Percentiles rank a stretch among this genome's conserved stretches.
Evolutionary conservation across 768 basidiomycete genomes (phyloP).

Genomic region (Calocera viscosa): DNA sequence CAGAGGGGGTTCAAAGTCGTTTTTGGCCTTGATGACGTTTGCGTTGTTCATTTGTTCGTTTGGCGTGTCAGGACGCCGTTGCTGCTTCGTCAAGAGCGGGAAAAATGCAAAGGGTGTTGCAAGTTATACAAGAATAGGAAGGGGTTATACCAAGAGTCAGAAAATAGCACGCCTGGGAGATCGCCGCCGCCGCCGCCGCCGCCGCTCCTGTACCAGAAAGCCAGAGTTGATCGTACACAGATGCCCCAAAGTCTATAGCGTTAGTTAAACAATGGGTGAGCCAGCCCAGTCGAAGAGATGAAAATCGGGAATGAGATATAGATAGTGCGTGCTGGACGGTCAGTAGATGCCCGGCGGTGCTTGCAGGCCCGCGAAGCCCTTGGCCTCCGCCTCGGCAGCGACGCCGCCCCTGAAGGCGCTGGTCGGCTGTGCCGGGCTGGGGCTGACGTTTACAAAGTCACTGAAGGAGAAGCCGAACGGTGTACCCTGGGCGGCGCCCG

Average conservation of each 20-base stretch:
- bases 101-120: no score
- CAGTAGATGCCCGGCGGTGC: not conserved
- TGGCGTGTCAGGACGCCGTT: no score
- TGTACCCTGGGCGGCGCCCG: not conserved
- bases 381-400: not conserved
- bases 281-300: not conserved
- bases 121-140: no score
- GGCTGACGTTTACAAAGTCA: slow-evolving; percentile 1
- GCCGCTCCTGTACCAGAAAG: not conserved
- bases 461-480: not conserved
- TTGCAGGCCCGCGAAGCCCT: not conserved
- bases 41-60: no score
- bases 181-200: not conserved
- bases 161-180: no score
- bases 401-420: not conserved
- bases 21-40: no score
- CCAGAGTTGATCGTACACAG: not conserved
- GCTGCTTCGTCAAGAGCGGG: no score
- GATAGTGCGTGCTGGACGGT: not conserved
- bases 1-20: no score
- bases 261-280: not conserved
- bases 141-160: no score
- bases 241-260: not conserved
- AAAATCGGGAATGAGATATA: no score
- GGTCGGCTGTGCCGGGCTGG: not conserved